A percentile compares a stretch with the other conserved stretches of the same genome.
These are phyloP conservation scores for Cardamine occulta DNA, from an alignment of 345 rosid species.

Conservation along the genomic window DNA sequence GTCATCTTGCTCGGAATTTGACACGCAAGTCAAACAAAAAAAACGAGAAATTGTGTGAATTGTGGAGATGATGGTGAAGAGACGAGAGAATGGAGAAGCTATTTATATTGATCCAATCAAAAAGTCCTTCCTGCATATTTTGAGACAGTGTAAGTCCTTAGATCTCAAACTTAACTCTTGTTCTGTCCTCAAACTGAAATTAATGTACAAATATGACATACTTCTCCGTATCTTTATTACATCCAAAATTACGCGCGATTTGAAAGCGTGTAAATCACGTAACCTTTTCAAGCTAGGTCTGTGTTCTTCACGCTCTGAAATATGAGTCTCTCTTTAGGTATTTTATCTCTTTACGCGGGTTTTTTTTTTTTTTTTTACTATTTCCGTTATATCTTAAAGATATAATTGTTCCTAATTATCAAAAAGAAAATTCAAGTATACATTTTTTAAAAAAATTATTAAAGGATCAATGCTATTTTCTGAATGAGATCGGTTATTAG, in stretches of 20 bases:
- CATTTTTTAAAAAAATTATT: too few species aligned
- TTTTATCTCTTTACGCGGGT: conserved; percentile 18
- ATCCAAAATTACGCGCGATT: conserved; percentile 4
- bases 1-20: conserved; percentile 53
- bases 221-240: conserved; percentile 28
- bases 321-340: not conserved
- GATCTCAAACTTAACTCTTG: conserved; percentile 34
- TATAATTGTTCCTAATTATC: not conserved
- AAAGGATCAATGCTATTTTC: not conserved
- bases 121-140: conserved; percentile 62
- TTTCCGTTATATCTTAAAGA: not conserved
- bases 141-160: conserved; percentile 49
- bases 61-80: conserved; percentile 19
- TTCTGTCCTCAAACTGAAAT: conserved; percentile 44
- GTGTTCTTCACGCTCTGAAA: conserved; percentile 30
- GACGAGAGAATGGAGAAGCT: conserved; percentile 9
- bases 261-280: not conserved
- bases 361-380: not conserved
- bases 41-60: conserved; percentile 7
- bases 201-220: conserved; percentile 15
- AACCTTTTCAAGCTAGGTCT: not conserved
- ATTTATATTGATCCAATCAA: conserved; percentile 51
- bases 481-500: not conserved
- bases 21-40: not conserved
- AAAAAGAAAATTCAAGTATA: not conserved